Conservation (phyloP, 371 early-diverging fungal species). For the Actinomortierella ambigua region DNA sequence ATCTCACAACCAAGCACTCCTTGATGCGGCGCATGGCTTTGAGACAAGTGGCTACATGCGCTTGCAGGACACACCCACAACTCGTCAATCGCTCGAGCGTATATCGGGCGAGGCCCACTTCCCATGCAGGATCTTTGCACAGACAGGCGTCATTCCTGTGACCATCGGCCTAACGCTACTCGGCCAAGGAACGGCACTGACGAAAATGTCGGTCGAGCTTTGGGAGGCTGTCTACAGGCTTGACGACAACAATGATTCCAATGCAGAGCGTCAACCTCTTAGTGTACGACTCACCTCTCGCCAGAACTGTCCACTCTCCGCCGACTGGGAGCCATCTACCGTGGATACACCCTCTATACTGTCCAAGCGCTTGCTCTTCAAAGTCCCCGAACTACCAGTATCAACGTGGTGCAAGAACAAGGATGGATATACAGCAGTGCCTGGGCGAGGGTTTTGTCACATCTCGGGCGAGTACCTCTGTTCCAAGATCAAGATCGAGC, state of each 20-base stretch:
- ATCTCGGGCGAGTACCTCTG: slow-evolving; percentile 16
- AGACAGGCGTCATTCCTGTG: slow-evolving; percentile 24
- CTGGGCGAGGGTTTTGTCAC: slow-evolving; percentile 25
- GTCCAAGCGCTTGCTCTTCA: slow-evolving; percentile 35
- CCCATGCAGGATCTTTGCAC: slow-evolving; percentile 33
- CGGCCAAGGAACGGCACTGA: slow-evolving; percentile 24
- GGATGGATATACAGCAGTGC: slow-evolving; percentile 3
- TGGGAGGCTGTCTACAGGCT: slow-evolving; percentile 13
- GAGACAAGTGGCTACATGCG: too few species aligned
- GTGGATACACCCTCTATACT: slow-evolving; percentile 17
- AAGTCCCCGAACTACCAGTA: slow-evolving; percentile 24
- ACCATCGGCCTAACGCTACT: slow-evolving; percentile 16
- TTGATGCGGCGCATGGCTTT: too few species aligned
- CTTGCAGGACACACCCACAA: too few species aligned
- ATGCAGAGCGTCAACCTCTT: neutral
- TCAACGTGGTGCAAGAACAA: slow-evolving; percentile 12
- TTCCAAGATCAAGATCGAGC: slow-evolving; percentile 16
- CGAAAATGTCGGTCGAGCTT: slow-evolving; percentile 28
- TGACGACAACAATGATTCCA: neutral
- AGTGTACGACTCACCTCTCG: slow-evolving; percentile 29
- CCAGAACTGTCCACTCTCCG: slow-evolving; percentile 28
- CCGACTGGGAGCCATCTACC: slow-evolving; percentile 26
- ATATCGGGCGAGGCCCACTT: slow-evolving; percentile 19
- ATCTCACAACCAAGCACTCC: too few species aligned
- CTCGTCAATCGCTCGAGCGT: neutral